These are phyloP conservation scores for Diaporthe batatas DNA, from an alignment of 2,329 filamentous ascomycete species.

Conservation along the genomic window DNA sequence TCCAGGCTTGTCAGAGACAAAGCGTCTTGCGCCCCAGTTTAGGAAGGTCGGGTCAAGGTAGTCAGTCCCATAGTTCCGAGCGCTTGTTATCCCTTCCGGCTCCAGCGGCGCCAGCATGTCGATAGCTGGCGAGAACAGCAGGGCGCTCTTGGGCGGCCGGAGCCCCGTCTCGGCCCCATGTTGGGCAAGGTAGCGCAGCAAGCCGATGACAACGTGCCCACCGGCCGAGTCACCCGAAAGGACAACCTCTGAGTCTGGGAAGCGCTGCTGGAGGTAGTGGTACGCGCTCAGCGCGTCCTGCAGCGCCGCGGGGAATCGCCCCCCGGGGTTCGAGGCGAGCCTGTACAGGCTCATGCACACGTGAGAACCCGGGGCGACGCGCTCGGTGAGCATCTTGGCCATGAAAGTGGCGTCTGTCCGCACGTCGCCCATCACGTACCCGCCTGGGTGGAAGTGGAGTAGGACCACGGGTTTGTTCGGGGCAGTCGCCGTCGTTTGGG, in stretches of 20 bases:
- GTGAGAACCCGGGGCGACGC: neutral
- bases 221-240: neutral
- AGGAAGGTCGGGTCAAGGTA: neutral
- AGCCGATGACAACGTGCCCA: neutral
- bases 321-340: neutral
- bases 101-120: neutral
- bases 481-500: neutral
- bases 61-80: neutral
- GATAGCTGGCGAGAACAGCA: neutral
- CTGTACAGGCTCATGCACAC: constrained; percentile 1
- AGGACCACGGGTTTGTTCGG: neutral
- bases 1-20: neutral
- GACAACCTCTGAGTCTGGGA: neutral
- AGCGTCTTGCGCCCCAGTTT: neutral
- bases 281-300: neutral
- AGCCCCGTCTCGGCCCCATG: neutral
- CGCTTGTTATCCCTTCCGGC: neutral
- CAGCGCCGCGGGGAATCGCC: neutral
- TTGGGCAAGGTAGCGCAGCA: neutral
- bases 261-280: neutral
- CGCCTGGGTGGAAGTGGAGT: neutral
- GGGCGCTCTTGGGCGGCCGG: neutral
- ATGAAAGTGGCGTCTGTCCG: neutral
- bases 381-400: neutral
- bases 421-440: neutral